phyloP scores from a whole-genome alignment of 768 basidiomycete species.

The Tulasnella sp. region DNA sequence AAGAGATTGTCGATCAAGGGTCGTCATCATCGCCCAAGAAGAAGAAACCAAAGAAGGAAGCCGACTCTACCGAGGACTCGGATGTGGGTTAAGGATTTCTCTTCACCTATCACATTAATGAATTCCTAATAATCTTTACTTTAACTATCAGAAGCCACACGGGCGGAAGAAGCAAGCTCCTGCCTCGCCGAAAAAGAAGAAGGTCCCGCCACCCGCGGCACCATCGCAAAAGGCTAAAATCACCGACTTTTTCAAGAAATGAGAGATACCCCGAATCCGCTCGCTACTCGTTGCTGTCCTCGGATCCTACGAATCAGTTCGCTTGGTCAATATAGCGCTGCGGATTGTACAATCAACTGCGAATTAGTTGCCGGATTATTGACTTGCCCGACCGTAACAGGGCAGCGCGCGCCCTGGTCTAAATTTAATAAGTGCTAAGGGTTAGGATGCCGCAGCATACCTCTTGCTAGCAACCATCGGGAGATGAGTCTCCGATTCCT shows the following conservation, averaged over 20 bases:
- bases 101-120: not conserved
- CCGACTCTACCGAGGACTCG: not conserved
- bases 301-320: not conserved
- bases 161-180: not conserved
- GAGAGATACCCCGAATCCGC: not conserved
- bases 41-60: not conserved
- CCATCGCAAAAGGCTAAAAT: slow-evolving; percentile 26
- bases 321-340: not conserved
- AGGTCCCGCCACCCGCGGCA: not conserved
- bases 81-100: not conserved
- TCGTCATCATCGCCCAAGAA: not conserved
- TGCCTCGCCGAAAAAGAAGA: slow-evolving; percentile 16
- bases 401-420: too few species aligned
- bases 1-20: not conserved
- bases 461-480: too few species aligned
- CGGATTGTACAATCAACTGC: too few species aligned
- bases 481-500: too few species aligned
- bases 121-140: not conserved
- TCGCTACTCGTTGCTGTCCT: not conserved
- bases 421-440: too few species aligned
- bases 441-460: too few species aligned
- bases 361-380: too few species aligned
- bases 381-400: too few species aligned
- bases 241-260: slow-evolving; percentile 34
- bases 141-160: not conserved